Evolutionary conservation across 768 basidiomycete genomes (phyloP).

Genomic region (Naganishia vaughanmartiniae): DNA sequence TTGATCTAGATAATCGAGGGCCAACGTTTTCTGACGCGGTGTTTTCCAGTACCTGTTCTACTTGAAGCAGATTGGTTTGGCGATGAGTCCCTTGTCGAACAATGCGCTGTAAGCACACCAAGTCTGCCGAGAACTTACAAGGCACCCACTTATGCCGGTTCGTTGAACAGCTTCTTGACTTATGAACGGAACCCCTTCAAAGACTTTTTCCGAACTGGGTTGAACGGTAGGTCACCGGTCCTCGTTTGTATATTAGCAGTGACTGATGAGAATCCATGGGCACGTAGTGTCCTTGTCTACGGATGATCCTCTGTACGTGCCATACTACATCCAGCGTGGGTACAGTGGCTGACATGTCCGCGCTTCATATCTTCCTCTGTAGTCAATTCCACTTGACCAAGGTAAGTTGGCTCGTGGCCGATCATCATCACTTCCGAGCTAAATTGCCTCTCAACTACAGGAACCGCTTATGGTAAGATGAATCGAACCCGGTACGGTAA

Average conservation of each 20-base stretch:
- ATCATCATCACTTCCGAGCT: neutral
- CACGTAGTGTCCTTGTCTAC: conserved; percentile 82
- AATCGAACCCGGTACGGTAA: neutral
- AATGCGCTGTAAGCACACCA: conserved; percentile 68
- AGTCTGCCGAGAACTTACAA: neutral
- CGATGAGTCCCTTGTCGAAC: conserved; percentile 97
- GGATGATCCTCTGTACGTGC: conserved; percentile 59
- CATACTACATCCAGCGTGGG: neutral
- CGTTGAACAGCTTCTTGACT: conserved; percentile 52
- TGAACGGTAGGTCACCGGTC: conserved; percentile 60
- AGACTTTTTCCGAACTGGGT: conserved; percentile 91
- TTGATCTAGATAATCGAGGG: neutral
- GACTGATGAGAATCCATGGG: neutral
- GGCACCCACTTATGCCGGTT: neutral
- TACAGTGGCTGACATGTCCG: neutral
- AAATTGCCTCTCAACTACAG: conserved; percentile 52
- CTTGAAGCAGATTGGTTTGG: conserved; percentile 94
- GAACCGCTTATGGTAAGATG: conserved; percentile 67
- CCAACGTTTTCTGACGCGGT: neutral
- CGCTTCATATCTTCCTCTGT: conserved; percentile 53
- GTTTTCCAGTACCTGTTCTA: conserved; percentile 84
- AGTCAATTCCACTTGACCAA: conserved; percentile 96
- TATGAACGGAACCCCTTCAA: conserved; percentile 97
- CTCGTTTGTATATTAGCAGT: neutral
- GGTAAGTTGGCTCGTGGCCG: conserved; percentile 55